These are phyloP conservation scores for Pisolithus microcarpus DNA, from an alignment of 768 basidiomycete species.

Conservation along the genomic window DNA sequence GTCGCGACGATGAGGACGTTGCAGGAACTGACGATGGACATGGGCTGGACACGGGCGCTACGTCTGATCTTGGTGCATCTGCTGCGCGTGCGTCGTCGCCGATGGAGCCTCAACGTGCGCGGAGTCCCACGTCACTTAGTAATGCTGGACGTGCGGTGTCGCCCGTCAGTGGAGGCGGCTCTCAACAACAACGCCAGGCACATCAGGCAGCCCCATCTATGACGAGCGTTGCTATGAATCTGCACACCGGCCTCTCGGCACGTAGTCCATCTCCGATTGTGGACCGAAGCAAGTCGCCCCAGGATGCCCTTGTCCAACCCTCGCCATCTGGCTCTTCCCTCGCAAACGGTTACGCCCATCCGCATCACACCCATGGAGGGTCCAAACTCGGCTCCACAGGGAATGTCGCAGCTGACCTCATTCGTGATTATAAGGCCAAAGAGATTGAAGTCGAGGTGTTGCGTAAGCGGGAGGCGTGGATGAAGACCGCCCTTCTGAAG, in stretches of 20 bases:
- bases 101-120: constrained; percentile 41
- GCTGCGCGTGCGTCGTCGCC: constrained; percentile 51
- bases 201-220: constrained; percentile 40
- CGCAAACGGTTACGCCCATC: constrained; percentile 42
- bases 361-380: constrained; percentile 30
- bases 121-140: constrained; percentile 47
- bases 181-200: constrained; percentile 12
- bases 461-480: constrained; percentile 76
- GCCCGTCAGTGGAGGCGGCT: constrained; percentile 34
- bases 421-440: constrained; percentile 74
- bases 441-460: constrained; percentile 73
- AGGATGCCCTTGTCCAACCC: constrained; percentile 53
- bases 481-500: constrained; percentile 70
- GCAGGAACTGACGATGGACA: constrained; percentile 44
- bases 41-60: constrained; percentile 40
- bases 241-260: constrained; percentile 40
- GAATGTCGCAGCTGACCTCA: constrained; percentile 66
- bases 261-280: constrained; percentile 54
- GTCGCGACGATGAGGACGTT: constrained; percentile 34
- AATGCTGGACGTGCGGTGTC: constrained; percentile 51
- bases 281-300: constrained; percentile 48
- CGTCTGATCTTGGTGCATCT: constrained; percentile 27
- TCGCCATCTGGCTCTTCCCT: constrained; percentile 36
- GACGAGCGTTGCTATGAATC: constrained; percentile 45
- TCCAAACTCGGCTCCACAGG: constrained; percentile 48